Percentiles rank a stretch among this genome's conserved stretches.
Conservation (phyloP, 768 basidiomycete genomes). For the Tephrocybe sp. region DNA sequence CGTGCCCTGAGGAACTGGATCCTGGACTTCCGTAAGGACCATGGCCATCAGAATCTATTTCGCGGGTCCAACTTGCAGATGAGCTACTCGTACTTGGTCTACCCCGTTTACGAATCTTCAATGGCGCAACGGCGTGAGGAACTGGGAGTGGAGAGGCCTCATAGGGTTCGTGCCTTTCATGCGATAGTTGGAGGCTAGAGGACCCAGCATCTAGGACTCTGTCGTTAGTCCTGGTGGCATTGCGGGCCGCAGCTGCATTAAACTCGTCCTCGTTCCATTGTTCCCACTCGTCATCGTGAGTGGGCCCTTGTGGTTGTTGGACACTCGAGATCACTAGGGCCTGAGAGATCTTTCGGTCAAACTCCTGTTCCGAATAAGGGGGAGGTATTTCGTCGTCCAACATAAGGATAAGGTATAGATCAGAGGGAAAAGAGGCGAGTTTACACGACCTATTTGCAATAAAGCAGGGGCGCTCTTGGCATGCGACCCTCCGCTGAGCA, state of each 20-base stretch:
- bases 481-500: no score
- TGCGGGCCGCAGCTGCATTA: constrained; percentile 26
- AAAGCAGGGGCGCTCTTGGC: no score
- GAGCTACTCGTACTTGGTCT: constrained; percentile 9
- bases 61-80: constrained; percentile 11
- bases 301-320: constrained; percentile 18
- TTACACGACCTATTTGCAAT: no score
- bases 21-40: neutral
- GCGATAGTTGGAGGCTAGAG: constrained; percentile 4
- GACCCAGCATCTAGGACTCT: constrained; percentile 1
- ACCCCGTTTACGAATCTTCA: constrained; percentile 34
- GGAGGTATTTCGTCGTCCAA: constrained; percentile 34
- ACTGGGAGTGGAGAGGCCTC: constrained; percentile 8
- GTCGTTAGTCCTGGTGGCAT: neutral
- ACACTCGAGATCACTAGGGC: constrained; percentile 39
- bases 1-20: neutral
- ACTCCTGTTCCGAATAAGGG: constrained; percentile 48
- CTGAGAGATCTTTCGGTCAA: constrained; percentile 52
- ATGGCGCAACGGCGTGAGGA: constrained; percentile 26
- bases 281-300: constrained; percentile 47
- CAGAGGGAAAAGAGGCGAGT: constrained; percentile 6
- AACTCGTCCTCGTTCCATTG: constrained; percentile 46
- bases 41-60: neutral
- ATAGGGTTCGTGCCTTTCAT: constrained; percentile 2
- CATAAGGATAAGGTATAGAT: constrained; percentile 6